Conservation (phyloP, 768 basidiomycete species). For the Imleria badia region DNA sequence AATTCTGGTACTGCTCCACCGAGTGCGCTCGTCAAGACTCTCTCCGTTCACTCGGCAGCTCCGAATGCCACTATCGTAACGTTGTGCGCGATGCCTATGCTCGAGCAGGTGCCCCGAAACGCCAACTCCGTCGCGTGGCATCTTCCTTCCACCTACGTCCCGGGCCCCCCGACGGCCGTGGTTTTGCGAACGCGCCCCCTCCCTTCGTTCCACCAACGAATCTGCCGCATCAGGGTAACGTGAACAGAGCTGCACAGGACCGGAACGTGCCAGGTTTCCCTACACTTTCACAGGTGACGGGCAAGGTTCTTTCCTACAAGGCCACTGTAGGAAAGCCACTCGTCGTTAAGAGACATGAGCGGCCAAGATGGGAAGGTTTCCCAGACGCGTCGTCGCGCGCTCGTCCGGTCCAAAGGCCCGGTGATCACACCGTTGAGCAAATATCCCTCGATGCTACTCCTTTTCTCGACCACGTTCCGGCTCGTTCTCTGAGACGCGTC, state of each 20-base stretch:
- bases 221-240: not conserved
- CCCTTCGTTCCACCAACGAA: not conserved
- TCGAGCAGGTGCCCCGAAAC: not conserved
- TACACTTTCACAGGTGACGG: constrained; percentile 22
- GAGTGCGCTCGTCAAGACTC: constrained; percentile 29
- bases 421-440: constrained; percentile 2
- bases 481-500: constrained; percentile 10
- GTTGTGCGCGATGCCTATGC: constrained; percentile 17
- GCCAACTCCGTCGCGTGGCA: constrained; percentile 7
- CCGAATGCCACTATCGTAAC: constrained; percentile 27
- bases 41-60: constrained; percentile 22
- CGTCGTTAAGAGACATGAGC: not conserved
- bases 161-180: not conserved
- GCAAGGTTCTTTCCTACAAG: constrained; percentile 6
- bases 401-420: not conserved
- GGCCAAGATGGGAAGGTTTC: constrained; percentile 1
- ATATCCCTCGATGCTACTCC: constrained; percentile 15
- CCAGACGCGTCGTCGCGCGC: not conserved
- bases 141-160: constrained; percentile 9
- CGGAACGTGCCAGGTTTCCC: constrained; percentile 5
- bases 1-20: constrained; percentile 30
- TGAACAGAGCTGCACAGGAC: not conserved
- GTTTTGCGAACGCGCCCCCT: not conserved
- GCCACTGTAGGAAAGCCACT: not conserved
- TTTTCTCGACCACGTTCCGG: not conserved